These are phyloP conservation scores for Oryza glumipatula DNA, from an alignment of 176 grass and related monocot species.

Conservation along the genomic window DNA sequence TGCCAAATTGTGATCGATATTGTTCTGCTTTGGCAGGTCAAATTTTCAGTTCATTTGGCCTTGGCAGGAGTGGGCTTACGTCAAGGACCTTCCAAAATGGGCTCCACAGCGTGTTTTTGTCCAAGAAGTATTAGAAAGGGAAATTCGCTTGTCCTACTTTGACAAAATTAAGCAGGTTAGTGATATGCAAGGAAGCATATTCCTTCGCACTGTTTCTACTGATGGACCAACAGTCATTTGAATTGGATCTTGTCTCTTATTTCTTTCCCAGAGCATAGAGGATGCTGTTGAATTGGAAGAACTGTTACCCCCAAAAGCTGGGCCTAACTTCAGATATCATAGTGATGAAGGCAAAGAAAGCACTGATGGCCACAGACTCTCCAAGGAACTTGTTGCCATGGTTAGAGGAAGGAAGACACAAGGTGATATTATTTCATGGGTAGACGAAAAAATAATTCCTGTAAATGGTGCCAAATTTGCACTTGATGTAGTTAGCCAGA, in stretches of 20 bases:
- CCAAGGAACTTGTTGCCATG: constrained; percentile 78
- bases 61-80: constrained; percentile 95
- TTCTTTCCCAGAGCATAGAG: constrained; percentile 78
- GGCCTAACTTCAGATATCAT: constrained; percentile 76
- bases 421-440: constrained; percentile 80
- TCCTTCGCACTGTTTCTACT: constrained; percentile 13
- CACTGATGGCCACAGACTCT: constrained; percentile 54
- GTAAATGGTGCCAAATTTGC: constrained; percentile 73
- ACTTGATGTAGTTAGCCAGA: constrained; percentile 86
- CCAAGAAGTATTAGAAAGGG: constrained; percentile 98
- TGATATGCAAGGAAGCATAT: constrained; percentile 21
- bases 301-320: constrained; percentile 88
- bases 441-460: constrained; percentile 79
- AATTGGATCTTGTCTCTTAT: constrained; percentile 17
- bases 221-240: constrained; percentile 10
- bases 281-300: constrained; percentile 80
- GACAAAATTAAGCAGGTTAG: constrained; percentile 99
- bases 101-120: constrained; percentile 93
- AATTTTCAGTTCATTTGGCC: constrained; percentile 99
- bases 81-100: constrained; percentile 94
- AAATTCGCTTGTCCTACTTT: constrained; percentile 85
- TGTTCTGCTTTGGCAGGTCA: constrained; percentile 57
- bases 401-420: constrained; percentile 75
- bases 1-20: constrained; percentile 29
- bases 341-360: constrained; percentile 61